These are phyloP conservation scores for Barnettozyma salicaria DNA, from an alignment of 805 yeast genomes.

Conservation along the genomic window DNA sequence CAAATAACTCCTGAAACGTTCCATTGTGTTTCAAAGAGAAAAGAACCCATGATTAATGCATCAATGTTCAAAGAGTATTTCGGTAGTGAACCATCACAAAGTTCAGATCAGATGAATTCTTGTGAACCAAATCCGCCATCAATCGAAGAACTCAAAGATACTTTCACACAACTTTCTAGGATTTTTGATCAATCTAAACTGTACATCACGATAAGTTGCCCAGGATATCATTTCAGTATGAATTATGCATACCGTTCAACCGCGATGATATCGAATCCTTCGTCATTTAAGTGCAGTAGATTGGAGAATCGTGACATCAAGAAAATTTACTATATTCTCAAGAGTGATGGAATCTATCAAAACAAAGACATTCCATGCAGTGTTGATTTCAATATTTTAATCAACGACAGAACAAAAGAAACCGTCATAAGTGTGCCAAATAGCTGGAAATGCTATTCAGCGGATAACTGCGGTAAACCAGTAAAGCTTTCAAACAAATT, in stretches of 20 bases:
- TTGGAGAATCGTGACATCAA: conserved; percentile 1
- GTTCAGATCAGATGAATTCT: not conserved
- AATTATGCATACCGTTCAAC: conserved; percentile 1
- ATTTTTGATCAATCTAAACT: conserved; percentile 1
- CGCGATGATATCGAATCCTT: not conserved
- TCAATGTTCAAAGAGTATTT: not conserved
- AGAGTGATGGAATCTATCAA: conserved; percentile 5
- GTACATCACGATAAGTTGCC: not conserved
- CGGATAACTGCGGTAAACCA: not conserved
- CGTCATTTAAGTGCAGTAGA: conserved; percentile 1
- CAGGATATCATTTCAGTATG: not conserved
- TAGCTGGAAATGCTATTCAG: not conserved
- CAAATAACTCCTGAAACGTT: too few species aligned
- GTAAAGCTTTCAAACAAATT: not conserved
- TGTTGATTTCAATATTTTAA: conserved; percentile 3
- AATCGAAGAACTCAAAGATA: not conserved
- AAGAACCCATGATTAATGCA: not conserved
- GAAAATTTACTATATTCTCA: not conserved
- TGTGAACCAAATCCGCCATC: not conserved
- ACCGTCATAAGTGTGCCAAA: conserved; percentile 1
- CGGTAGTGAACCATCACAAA: not conserved
- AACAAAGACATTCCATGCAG: conserved; percentile 4
- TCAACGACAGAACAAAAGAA: not conserved
- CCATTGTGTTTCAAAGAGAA: too few species aligned
- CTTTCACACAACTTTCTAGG: conserved; percentile 1